These are phyloP conservation scores for Ambrosiella xylebori DNA, from an alignment of 2,329 filamentous ascomycete genomes.

Conservation along the genomic window DNA sequence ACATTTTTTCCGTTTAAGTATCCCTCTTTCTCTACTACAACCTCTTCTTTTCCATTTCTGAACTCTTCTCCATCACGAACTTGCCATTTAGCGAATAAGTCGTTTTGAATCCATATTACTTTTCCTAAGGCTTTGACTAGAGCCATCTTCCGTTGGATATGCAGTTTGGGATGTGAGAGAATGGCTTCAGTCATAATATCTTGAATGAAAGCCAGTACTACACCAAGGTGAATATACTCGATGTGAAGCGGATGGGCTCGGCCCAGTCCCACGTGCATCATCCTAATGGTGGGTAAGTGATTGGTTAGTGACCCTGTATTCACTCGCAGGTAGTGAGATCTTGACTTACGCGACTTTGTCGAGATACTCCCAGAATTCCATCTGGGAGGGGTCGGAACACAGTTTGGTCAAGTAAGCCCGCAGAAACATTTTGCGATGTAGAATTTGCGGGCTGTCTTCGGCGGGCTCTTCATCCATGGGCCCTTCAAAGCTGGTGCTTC, in stretches of 20 bases:
- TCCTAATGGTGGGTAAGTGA: conserved; percentile 22
- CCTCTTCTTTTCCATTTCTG: conserved; percentile 26
- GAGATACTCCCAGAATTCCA: conserved; percentile 70
- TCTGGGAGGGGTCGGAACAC: conserved; percentile 55
- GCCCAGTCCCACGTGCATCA: conserved; percentile 69
- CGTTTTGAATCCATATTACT: conserved; percentile 78
- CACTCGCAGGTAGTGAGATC: neutral
- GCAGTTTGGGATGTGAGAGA: conserved; percentile 50
- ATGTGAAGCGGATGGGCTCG: conserved; percentile 57
- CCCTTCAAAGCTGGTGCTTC: conserved; percentile 46
- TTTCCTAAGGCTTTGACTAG: conserved; percentile 63
- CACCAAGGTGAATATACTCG: conserved; percentile 66
- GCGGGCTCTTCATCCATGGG: conserved; percentile 44
- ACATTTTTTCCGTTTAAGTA: conserved; percentile 47
- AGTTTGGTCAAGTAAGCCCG: conserved; percentile 60
- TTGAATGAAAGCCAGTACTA: conserved; percentile 55
- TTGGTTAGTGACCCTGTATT: conserved; percentile 1
- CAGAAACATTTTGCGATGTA: conserved; percentile 61
- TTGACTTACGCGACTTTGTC: conserved; percentile 57
- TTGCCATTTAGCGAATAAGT: conserved; percentile 69
- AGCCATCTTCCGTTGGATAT: conserved; percentile 50
- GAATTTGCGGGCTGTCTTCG: conserved; percentile 57
- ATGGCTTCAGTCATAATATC: conserved; percentile 64
- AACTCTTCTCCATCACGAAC: conserved; percentile 51
- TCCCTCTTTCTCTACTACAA: conserved; percentile 42